Conservation (phyloP, 2,329 filamentous ascomycete species). For the Emmonsia crescens region DNA sequence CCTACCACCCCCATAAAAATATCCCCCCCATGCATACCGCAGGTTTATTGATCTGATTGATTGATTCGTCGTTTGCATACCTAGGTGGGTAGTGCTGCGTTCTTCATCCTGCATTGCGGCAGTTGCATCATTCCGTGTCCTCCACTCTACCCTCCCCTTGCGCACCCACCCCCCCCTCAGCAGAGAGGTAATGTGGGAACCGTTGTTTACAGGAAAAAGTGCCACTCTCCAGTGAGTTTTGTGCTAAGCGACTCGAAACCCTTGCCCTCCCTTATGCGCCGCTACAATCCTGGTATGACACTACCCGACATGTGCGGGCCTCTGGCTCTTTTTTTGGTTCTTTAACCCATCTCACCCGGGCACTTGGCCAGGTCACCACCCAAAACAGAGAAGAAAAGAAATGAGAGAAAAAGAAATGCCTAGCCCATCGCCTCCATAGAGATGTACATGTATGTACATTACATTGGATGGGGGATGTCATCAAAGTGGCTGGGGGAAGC, state of each 20-base stretch:
- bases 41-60: background rate
- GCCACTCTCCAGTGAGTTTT: background rate
- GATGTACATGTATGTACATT: too few relatives aligned
- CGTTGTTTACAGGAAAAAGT: background rate
- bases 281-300: background rate
- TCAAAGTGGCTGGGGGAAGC: too few relatives aligned
- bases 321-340: background rate
- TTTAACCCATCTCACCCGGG: background rate
- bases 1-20: too few relatives aligned
- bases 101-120: background rate
- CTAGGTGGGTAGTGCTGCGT: background rate
- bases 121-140: constrained; percentile 1
- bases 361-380: background rate
- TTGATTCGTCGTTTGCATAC: background rate
- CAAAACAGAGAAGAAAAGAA: background rate
- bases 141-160: background rate
- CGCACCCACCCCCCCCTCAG: background rate
- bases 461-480: background rate
- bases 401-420: background rate
- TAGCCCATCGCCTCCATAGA: background rate
- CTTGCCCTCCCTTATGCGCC: background rate
- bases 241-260: background rate
- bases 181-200: background rate
- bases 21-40: background rate
- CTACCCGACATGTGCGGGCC: background rate